Evolutionary conservation across 2,329 filamentous ascomycete species (phyloP).

Genomic region (Cytospora chrysosperma): DNA sequence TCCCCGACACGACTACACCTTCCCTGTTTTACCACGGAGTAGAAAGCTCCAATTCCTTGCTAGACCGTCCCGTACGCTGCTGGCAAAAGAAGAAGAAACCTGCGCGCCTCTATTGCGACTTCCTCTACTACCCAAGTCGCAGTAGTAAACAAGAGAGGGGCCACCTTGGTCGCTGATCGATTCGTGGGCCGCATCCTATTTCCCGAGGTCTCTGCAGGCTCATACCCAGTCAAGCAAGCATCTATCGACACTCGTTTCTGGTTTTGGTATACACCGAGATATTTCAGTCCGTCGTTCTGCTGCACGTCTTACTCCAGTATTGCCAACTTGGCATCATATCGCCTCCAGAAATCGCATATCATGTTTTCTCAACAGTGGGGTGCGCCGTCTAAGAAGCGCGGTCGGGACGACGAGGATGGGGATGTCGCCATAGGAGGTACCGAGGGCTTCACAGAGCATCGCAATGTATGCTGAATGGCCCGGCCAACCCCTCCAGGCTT

Average conservation of each 20-base stretch:
- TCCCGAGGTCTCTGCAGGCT: neutral
- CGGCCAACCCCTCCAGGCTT: neutral
- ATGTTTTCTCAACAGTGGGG: slow-evolving; percentile 42
- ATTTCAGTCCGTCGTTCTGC: neutral
- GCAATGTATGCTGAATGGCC: slow-evolving; percentile 41
- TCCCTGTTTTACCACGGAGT: neutral
- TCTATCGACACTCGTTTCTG: slow-evolving; percentile 18
- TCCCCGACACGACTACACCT: neutral
- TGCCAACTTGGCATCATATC: slow-evolving; percentile 4
- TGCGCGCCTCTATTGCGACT: slow-evolving; percentile 13
- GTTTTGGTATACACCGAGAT: neutral
- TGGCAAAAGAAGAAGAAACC: slow-evolving; percentile 3
- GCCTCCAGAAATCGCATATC: slow-evolving; percentile 17
- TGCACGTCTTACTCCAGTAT: slow-evolving; percentile 5
- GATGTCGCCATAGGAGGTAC: slow-evolving; percentile 36
- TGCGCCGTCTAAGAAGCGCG: slow-evolving; percentile 44
- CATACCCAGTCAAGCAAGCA: neutral
- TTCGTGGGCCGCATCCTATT: neutral
- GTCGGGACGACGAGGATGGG: slow-evolving; percentile 45
- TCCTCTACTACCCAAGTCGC: neutral
- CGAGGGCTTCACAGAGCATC: slow-evolving; percentile 49
- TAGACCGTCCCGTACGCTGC: slow-evolving; percentile 9
- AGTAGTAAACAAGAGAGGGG: neutral
- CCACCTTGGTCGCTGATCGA: neutral
- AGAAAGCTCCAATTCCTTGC: neutral